These are phyloP conservation scores for Dothiorella sarmentorum DNA, from an alignment of 2,329 filamentous ascomycete species.

Conservation along the genomic window DNA sequence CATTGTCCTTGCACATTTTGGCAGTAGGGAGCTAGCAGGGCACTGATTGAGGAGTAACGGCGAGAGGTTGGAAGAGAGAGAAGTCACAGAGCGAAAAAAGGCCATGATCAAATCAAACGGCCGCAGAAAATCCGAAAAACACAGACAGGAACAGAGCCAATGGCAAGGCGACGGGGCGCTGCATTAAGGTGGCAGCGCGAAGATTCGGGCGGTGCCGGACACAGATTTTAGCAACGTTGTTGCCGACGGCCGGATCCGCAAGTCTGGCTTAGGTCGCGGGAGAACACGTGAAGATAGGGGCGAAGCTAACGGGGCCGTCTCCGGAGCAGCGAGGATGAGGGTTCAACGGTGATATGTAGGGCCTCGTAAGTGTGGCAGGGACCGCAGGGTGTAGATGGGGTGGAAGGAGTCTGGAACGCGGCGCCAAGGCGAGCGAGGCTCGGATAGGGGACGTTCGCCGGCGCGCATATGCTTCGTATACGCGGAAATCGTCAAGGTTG, in stretches of 20 bases:
- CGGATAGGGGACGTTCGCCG: slow-evolving; percentile 6
- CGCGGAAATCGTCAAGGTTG: neutral
- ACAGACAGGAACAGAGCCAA: slow-evolving; percentile 1
- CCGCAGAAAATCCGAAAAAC: slow-evolving; percentile 2
- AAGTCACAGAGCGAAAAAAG: neutral
- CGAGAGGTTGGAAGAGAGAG: no score
- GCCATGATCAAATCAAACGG: neutral
- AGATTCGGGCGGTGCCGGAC: neutral
- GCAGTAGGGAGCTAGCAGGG: neutral
- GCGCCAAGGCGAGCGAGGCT: neutral
- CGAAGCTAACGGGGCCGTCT: neutral
- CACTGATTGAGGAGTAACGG: no score
- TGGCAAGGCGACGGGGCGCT: neutral
- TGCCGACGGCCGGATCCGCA: slow-evolving; percentile 16
- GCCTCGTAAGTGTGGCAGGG: neutral
- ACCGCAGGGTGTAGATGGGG: neutral
- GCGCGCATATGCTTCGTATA: neutral
- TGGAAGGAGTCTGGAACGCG: slow-evolving; percentile 12
- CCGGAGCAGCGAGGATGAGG: neutral
- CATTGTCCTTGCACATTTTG: slow-evolving; percentile 53
- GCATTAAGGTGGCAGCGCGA: neutral
- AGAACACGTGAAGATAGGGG: slow-evolving; percentile 13
- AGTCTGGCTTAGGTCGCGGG: neutral
- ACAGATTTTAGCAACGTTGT: neutral
- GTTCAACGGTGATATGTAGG: neutral